phyloP scores from a whole-genome alignment of 805 yeast species.

The Torulaspora microellipsoides region DNA sequence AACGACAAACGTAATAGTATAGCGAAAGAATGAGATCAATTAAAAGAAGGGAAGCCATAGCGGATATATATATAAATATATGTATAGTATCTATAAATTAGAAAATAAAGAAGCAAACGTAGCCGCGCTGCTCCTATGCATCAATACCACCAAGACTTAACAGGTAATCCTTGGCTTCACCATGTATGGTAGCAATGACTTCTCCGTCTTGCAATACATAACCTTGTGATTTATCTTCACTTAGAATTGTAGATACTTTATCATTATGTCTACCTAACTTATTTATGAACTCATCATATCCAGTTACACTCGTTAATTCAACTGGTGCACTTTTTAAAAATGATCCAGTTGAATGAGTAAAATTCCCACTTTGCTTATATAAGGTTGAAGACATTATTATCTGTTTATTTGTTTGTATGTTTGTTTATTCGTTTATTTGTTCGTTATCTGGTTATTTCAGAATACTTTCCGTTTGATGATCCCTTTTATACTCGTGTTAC shows the following conservation, averaged over 20 bases:
- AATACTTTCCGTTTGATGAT: too few relatives aligned
- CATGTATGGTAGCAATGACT: slow-evolving; percentile 38
- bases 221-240: slow-evolving; percentile 35
- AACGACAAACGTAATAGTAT: background rate
- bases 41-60: background rate
- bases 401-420: too few relatives aligned
- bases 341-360: slow-evolving; percentile 31
- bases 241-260: slow-evolving; percentile 35
- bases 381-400: slow-evolving; percentile 12
- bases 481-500: too few relatives aligned
- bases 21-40: background rate
- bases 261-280: slow-evolving; percentile 31
- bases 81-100: too few relatives aligned
- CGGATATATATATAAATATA: background rate
- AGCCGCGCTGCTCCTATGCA: background rate
- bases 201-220: slow-evolving; percentile 35
- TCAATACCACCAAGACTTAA: slow-evolving; percentile 18
- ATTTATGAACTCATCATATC: slow-evolving; percentile 39
- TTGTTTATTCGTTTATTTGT: too few relatives aligned
- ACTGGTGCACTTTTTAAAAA: slow-evolving; percentile 36
- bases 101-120: background rate
- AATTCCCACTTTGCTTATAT: slow-evolving; percentile 24
- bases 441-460: too few relatives aligned
- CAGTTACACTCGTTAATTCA: slow-evolving; percentile 38
- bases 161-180: slow-evolving; percentile 36